Evolutionary conservation across 495 filamentous ascomycete genomes (phyloP), one percentile per base, ranked within the genome.

Genomic region (Podospora anserina): DNA sequence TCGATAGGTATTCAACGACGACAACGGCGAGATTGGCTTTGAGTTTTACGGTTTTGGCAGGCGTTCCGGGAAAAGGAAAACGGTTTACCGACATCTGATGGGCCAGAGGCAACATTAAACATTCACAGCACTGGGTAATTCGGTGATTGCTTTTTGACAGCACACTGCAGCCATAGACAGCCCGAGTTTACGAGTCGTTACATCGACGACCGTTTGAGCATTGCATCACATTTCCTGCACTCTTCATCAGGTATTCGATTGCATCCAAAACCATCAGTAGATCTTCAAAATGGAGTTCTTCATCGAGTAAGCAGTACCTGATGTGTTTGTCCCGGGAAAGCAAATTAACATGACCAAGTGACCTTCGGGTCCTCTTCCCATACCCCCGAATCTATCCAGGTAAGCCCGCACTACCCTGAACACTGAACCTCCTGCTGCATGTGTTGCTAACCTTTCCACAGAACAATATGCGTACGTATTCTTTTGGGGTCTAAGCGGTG

Each of bases 311-410:
- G 77, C 57, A 3, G 20, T 26, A 13, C 1, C 59, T 7, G 4
- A 26, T 15, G 26, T 32, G 59, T 27, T 61, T 32, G 39, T 16
- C 7, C 39, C 13, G 20, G 23, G 59, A 60, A 15, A 61, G 59
- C 11, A 59, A 63, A 60, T 65, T 74, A 28, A 75, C 62, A 34
- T 28, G 6, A 9, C 19, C 16, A 61, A 96, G 92, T 79, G 93
- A 97, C 70, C 87, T 99, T 61, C 91, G 92, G 61, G 89, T 99
- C 68, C 88, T 99, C 72, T 99, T 98, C 75, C 95, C 95, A 54
- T 99, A 99, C 77, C 95, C 95, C 66, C 87, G 92, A 69, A 97
- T 98, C 75, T 98, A 98, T 78, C 96, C 95, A 79, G 89, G 88
- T 83, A 79, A 75, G 78, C 79, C 27, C 2, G 30, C 7, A 19